phyloP scores from a whole-genome alignment of 257 asterid species.

The Apocynum venetum region DNA sequence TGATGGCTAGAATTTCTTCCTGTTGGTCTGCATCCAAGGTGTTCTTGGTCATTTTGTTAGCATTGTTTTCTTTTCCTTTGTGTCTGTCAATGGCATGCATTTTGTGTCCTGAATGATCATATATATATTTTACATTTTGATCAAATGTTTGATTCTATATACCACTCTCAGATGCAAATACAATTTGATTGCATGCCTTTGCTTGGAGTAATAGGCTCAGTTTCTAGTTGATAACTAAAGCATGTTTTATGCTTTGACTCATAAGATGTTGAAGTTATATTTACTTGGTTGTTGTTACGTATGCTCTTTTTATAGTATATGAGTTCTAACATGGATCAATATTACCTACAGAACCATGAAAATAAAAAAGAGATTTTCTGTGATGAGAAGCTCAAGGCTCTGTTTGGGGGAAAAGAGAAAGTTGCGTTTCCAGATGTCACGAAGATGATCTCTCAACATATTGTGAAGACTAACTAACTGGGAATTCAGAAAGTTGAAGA shows the following conservation, averaged over 20 bases:
- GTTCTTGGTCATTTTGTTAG: neutral
- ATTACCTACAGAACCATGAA: constrained; percentile 43
- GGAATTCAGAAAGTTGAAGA: neutral
- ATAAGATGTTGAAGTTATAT: neutral
- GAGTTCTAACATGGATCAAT: neutral
- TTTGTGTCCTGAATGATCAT: no score
- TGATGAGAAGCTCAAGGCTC: constrained; percentile 53
- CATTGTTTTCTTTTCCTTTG: neutral
- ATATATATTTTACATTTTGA: no score
- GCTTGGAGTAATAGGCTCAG: neutral
- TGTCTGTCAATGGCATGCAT: neutral
- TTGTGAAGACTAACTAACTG: constrained; percentile 36
- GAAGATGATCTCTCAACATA: constrained; percentile 50
- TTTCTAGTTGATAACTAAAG: neutral
- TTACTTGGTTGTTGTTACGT: neutral
- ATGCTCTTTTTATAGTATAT: neutral
- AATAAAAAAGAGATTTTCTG: constrained; percentile 56
- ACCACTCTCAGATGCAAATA: neutral
- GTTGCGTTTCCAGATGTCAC: constrained; percentile 56
- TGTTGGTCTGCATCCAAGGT: neutral
- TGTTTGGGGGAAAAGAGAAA: constrained; percentile 53
- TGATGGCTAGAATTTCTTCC: neutral
- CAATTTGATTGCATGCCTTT: neutral
- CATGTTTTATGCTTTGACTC: neutral
- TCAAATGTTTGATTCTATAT: neutral